Conservation (phyloP, 2,329 filamentous ascomycete species). For the Aspergillus fischeri region DNA sequence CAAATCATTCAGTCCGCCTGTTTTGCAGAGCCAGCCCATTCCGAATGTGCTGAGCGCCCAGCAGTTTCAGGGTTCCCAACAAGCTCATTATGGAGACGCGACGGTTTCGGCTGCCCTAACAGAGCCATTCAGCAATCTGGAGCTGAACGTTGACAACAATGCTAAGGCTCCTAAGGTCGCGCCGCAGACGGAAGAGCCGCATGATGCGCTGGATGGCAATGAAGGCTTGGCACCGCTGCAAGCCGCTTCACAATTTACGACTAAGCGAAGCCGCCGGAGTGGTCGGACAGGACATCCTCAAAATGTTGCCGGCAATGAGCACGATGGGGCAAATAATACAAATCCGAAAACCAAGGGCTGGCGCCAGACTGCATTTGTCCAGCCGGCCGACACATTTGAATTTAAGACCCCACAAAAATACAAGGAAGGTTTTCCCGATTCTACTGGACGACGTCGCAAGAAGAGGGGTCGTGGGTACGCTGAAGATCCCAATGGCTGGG, state of each 20-base stretch:
- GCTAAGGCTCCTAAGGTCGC: slow-evolving; percentile 8
- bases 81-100: slow-evolving; percentile 22
- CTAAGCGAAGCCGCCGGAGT: slow-evolving; percentile 45
- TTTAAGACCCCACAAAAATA: slow-evolving; percentile 22
- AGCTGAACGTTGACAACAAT: slow-evolving; percentile 26
- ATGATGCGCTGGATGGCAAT: slow-evolving; percentile 17
- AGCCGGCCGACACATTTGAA: slow-evolving; percentile 48
- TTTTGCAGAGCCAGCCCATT: slow-evolving; percentile 14
- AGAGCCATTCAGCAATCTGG: slow-evolving; percentile 44
- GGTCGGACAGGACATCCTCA: slow-evolving; percentile 44
- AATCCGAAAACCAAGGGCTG: slow-evolving; percentile 58
- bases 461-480: slow-evolving; percentile 43
- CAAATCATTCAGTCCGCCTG: slow-evolving; percentile 5
- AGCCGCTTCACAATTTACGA: slow-evolving; percentile 21
- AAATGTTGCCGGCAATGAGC: slow-evolving; percentile 33
- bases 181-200: slow-evolving; percentile 14
- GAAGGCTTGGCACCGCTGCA: slow-evolving; percentile 18
- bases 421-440: slow-evolving; percentile 20
- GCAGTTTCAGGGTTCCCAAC: slow-evolving; percentile 9
- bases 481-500: slow-evolving; percentile 76
- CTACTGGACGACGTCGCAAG: slow-evolving; percentile 43
- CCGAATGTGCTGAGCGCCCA: slow-evolving; percentile 26
- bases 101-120: slow-evolving; percentile 38
- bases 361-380: slow-evolving; percentile 63
- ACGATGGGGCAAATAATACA: slow-evolving; percentile 28